Percentiles rank a stretch among this genome's conserved stretches.
phyloP scores from a whole-genome alignment of 2,329 filamentous ascomycete species.

The Colletotrichum lentis region DNA sequence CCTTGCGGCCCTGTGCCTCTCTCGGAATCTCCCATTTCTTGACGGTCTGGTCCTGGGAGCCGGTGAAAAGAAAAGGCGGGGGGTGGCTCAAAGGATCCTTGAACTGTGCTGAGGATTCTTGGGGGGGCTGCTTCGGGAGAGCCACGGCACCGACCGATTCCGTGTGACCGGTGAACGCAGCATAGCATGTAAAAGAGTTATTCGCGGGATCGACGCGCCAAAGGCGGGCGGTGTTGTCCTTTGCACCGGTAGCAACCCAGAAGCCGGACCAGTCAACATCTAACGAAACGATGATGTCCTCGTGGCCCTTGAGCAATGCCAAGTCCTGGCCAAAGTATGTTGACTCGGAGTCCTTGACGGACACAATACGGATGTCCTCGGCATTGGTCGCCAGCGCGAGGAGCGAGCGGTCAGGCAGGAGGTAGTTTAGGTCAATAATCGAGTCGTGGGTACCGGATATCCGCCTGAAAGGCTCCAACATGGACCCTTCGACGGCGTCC shows the following conservation, averaged over 20 bases:
- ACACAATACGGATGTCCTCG: slow-evolving; percentile 89
- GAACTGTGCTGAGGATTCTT: slow-evolving; percentile 73
- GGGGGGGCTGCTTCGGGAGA: slow-evolving; percentile 75
- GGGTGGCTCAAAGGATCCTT: slow-evolving; percentile 79
- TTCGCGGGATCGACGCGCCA: slow-evolving; percentile 85
- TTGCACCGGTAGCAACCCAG: slow-evolving; percentile 95
- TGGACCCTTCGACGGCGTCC: slow-evolving; percentile 39
- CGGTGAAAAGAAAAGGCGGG: slow-evolving; percentile 85
- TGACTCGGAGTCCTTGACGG: slow-evolving; percentile 60
- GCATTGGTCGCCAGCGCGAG: slow-evolving; percentile 94
- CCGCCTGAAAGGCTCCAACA: slow-evolving; percentile 68
- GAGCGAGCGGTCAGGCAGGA: slow-evolving; percentile 80
- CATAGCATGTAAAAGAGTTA: slow-evolving; percentile 79
- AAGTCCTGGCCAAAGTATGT: slow-evolving; percentile 90
- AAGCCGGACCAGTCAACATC: slow-evolving; percentile 97
- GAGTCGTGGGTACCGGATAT: slow-evolving; percentile 98
- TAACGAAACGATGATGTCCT: slow-evolving; percentile 94
- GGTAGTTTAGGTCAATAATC: slow-evolving; percentile 91
- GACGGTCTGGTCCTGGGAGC: slow-evolving; percentile 93
- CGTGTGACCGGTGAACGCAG: slow-evolving; percentile 87
- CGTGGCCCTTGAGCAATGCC: slow-evolving; percentile 84
- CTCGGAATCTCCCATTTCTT: slow-evolving; percentile 89
- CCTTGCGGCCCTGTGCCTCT: slow-evolving; percentile 56
- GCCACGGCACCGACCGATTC: slow-evolving; percentile 93
- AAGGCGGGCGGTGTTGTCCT: slow-evolving; percentile 92